These are phyloP conservation scores for Ascoidea rubescens DNA, from an alignment of 805 yeast genomes.

Conservation along the genomic window DNA sequence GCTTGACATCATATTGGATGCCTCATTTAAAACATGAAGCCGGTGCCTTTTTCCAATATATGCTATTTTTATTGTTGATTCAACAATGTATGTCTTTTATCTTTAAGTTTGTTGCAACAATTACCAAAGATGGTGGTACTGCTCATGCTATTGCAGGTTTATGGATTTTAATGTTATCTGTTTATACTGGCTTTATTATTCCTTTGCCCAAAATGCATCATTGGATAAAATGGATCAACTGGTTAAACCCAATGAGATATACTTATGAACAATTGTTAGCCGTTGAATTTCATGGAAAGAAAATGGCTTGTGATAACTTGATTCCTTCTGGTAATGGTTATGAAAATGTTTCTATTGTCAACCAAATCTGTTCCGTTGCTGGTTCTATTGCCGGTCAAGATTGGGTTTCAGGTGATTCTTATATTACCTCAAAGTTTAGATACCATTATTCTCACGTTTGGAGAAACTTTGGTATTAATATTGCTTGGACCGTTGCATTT, in stretches of 20 bases:
- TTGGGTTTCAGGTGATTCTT: slow-evolving; percentile 45
- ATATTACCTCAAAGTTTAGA: slow-evolving; percentile 30
- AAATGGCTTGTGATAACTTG: slow-evolving; percentile 32
- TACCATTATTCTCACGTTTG: slow-evolving; percentile 51
- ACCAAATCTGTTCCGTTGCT: slow-evolving; percentile 42
- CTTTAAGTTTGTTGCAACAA: slow-evolving; percentile 38
- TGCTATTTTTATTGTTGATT: slow-evolving; percentile 30
- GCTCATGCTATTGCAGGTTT: slow-evolving; percentile 44
- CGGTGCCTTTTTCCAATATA: slow-evolving; percentile 38
- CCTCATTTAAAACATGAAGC: slow-evolving; percentile 35
- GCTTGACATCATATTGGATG: slow-evolving; percentile 38
- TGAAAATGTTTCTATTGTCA: slow-evolving; percentile 19
- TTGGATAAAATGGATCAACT: slow-evolving; percentile 33
- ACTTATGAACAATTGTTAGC: slow-evolving; percentile 41
- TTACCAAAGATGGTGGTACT: slow-evolving; percentile 37
- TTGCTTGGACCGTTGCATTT: slow-evolving; percentile 31
- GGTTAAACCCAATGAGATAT: slow-evolving; percentile 37
- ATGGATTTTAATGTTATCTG: slow-evolving; percentile 40
- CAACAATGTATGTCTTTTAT: slow-evolving; percentile 39
- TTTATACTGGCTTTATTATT: slow-evolving; percentile 38
- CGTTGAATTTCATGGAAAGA: slow-evolving; percentile 40
- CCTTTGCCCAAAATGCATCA: slow-evolving; percentile 35
- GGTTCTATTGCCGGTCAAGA: slow-evolving; percentile 45
- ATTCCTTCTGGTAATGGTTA: slow-evolving; percentile 51
- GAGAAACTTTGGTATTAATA: slow-evolving; percentile 65